Percentiles rank a stretch among this genome's conserved stretches.
phyloP scores from a whole-genome alignment of 2,329 filamentous ascomycete genomes.

The Acrocalymma vagum region DNA sequence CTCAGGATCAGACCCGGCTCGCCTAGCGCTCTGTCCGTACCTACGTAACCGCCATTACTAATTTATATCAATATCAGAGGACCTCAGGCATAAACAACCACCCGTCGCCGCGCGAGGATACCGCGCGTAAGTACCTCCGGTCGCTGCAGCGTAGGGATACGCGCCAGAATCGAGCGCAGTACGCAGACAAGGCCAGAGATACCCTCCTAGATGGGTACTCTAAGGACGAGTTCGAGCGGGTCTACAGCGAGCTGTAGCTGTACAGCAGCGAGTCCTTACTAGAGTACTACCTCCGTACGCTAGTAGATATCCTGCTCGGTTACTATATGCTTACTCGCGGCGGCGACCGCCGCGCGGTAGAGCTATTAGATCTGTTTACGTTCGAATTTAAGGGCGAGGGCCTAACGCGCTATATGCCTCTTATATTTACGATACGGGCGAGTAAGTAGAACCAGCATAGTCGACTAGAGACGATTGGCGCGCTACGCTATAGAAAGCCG shows the following conservation, averaged over 20 bases:
- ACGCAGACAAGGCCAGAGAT: conserved; percentile 9
- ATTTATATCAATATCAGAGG: conserved; percentile 6
- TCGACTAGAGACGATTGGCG: too few species aligned
- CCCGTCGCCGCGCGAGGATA: conserved; percentile 5
- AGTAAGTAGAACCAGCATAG: too few species aligned
- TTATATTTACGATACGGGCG: too few species aligned
- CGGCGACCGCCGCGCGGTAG: too few species aligned
- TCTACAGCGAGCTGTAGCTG: conserved; percentile 9
- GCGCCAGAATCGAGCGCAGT: conserved; percentile 7
- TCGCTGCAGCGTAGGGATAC: conserved; percentile 11
- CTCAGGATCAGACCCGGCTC: conserved; percentile 3
- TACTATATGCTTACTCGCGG: too few species aligned
- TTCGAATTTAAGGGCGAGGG: too few species aligned
- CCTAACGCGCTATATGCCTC: too few species aligned
- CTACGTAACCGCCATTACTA: conserved; percentile 7
- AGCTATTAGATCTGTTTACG: too few species aligned
- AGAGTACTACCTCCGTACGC: too few species aligned
- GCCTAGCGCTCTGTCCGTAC: conserved; percentile 5
- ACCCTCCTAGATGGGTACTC: conserved; percentile 12
- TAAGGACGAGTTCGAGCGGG: conserved; percentile 9
- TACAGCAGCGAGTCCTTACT: too few species aligned
- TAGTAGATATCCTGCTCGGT: too few species aligned
- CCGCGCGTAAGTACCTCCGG: conserved; percentile 6
- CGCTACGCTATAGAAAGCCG: too few species aligned
- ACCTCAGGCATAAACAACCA: conserved; percentile 7